phyloP scores from a whole-genome alignment of 257 asterid genomes.

The Vinca minor region DNA sequence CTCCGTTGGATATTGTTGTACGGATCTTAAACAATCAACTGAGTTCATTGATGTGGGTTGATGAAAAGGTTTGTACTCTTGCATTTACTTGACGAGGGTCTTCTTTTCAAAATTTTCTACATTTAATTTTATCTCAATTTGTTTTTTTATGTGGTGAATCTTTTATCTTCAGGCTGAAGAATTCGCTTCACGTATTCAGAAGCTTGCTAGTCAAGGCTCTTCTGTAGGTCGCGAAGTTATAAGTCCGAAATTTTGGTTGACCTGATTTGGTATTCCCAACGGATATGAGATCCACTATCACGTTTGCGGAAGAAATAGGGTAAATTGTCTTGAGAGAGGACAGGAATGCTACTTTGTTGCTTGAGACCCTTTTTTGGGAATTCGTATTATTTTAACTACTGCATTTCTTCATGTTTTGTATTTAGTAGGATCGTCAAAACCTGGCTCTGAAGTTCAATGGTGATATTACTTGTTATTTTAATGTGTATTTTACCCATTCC shows the following conservation, averaged over 20 bases:
- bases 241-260: conserved; percentile 59
- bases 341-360: not conserved
- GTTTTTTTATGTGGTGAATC: conserved; percentile 8
- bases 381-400: too few species aligned
- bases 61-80: conserved; percentile 72
- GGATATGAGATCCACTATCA: conserved; percentile 1
- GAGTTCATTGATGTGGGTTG: conserved; percentile 88
- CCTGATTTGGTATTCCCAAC: conserved; percentile 17
- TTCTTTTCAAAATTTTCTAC: not conserved
- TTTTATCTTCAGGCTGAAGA: conserved; percentile 58
- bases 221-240: conserved; percentile 35
- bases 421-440: not conserved
- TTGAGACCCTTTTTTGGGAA: not conserved
- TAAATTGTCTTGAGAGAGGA: not conserved
- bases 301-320: not conserved
- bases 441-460: not conserved
- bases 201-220: conserved; percentile 71
- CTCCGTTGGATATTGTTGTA: conserved; percentile 79
- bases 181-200: conserved; percentile 71
- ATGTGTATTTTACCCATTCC: too few species aligned
- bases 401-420: not conserved
- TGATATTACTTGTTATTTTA: too few species aligned
- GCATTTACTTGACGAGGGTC: not conserved
- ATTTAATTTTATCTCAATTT: not conserved
- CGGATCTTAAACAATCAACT: conserved; percentile 85